Percentiles rank a stretch among this genome's conserved stretches.
phyloP scores from a whole-genome alignment of 2,329 filamentous ascomycete genomes.

The Mycosphaerella sp. region DNA sequence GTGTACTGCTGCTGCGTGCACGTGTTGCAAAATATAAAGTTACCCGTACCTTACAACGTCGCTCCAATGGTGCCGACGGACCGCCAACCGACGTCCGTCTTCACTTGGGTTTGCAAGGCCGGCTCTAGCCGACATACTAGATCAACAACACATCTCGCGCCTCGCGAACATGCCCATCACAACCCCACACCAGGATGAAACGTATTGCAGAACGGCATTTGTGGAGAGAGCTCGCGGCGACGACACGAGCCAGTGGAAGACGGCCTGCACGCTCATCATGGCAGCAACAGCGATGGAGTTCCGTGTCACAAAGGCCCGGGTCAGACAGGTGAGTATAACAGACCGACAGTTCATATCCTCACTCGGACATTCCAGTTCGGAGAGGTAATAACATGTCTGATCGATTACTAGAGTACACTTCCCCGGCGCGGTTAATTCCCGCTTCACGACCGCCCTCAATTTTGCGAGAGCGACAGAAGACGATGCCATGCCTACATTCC shows the following conservation, averaged over 20 bases:
- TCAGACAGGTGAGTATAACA: slow-evolving; percentile 50
- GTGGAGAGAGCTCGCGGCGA: background rate
- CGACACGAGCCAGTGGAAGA: background rate
- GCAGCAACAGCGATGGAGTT: slow-evolving; percentile 43
- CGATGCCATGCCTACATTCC: slow-evolving; percentile 80
- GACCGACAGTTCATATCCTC: background rate
- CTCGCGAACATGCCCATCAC: background rate
- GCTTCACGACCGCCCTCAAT: slow-evolving; percentile 72
- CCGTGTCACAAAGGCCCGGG: slow-evolving; percentile 52
- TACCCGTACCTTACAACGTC: background rate
- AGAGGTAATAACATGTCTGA: background rate
- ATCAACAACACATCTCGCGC: slow-evolving; percentile 1
- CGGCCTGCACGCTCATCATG: slow-evolving; percentile 13
- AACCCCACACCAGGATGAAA: slow-evolving; percentile 9
- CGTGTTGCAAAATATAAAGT: no score
- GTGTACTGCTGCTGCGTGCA: background rate
- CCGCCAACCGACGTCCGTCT: background rate
- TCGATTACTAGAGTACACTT: slow-evolving; percentile 52
- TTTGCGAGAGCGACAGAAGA: slow-evolving; percentile 70
- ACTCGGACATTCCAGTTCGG: background rate
- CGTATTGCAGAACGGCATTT: slow-evolving; percentile 11
- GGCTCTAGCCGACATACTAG: slow-evolving; percentile 1
- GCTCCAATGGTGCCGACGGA: background rate
- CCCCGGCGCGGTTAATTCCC: slow-evolving; percentile 90
- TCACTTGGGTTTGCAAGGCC: background rate